Conservation (phyloP, 2,329 filamentous ascomycete genomes). For the Colletotrichum liriopes region DNA sequence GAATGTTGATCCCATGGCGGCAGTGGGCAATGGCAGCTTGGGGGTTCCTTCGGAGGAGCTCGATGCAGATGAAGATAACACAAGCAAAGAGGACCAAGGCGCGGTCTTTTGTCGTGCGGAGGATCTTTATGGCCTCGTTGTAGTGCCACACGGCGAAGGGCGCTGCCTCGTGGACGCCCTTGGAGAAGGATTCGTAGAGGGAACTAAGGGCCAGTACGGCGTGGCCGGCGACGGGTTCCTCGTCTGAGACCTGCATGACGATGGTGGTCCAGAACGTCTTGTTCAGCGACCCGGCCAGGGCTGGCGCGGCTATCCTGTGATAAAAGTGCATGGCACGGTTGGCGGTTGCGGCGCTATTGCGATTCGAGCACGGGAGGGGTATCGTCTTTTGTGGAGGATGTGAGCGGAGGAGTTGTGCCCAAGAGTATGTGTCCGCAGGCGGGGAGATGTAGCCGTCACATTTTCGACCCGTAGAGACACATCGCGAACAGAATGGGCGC, state of each 20-base stretch:
- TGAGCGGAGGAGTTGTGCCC: slow-evolving; percentile 4
- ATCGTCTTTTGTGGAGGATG: background rate
- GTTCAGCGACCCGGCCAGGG: slow-evolving; percentile 43
- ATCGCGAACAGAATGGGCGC: slow-evolving; percentile 42
- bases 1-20: slow-evolving; percentile 30
- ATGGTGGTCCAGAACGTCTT: slow-evolving; percentile 45
- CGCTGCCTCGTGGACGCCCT: background rate
- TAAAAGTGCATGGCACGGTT: slow-evolving; percentile 44
- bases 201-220: slow-evolving; percentile 46
- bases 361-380: background rate
- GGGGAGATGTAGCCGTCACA: slow-evolving; percentile 42
- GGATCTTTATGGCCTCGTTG: slow-evolving; percentile 41
- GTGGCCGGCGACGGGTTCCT: slow-evolving; percentile 46
- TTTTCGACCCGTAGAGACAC: slow-evolving; percentile 35
- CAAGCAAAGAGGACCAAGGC: slow-evolving; percentile 43
- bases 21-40: slow-evolving; percentile 25
- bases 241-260: slow-evolving; percentile 39
- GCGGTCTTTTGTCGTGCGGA: slow-evolving; percentile 34
- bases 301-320: slow-evolving; percentile 40
- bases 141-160: slow-evolving; percentile 41
- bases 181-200: slow-evolving; percentile 33
- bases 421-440: slow-evolving; percentile 1
- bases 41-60: slow-evolving; percentile 22
- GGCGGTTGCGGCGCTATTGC: slow-evolving; percentile 11
- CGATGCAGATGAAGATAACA: slow-evolving; percentile 44